Percentiles rank a stretch among this genome's conserved stretches.
These are phyloP conservation scores for Syzygium grande DNA, from an alignment of 345 rosid species.

Conservation along the genomic window DNA sequence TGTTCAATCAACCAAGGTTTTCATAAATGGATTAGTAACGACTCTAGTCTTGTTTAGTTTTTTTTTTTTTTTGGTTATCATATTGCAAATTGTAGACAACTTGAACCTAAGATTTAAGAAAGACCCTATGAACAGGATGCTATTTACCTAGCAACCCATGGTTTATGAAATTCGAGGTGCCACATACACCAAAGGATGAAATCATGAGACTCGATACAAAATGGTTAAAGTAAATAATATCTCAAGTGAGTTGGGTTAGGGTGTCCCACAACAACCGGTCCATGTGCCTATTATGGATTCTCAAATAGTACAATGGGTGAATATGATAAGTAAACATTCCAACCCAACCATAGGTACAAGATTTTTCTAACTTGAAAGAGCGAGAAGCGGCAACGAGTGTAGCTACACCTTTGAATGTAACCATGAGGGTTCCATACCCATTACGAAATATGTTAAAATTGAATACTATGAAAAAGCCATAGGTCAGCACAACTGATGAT, in stretches of 20 bases:
- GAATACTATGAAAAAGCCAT: background rate
- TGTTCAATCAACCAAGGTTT: background rate
- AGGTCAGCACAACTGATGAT: too few relatives aligned
- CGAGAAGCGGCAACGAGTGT: background rate
- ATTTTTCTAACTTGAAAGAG: background rate
- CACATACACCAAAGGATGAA: background rate
- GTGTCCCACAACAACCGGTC: background rate
- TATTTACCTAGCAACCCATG: background rate
- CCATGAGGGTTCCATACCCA: background rate
- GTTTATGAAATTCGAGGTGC: background rate
- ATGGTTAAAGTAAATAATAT: background rate
- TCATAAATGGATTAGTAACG: background rate
- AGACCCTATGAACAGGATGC: background rate
- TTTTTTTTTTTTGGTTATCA: background rate
- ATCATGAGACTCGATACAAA: background rate
- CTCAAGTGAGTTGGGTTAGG: background rate
- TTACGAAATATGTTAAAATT: background rate
- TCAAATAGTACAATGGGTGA: background rate
- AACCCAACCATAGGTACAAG: background rate
- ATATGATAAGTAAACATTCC: background rate
- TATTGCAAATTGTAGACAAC: background rate
- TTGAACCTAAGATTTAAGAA: background rate
- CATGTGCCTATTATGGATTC: background rate
- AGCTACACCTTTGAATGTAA: background rate
- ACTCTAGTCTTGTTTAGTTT: background rate